phyloP scores from a whole-genome alignment of 83 land plant genomes.

The Larix sibirica region DNA sequence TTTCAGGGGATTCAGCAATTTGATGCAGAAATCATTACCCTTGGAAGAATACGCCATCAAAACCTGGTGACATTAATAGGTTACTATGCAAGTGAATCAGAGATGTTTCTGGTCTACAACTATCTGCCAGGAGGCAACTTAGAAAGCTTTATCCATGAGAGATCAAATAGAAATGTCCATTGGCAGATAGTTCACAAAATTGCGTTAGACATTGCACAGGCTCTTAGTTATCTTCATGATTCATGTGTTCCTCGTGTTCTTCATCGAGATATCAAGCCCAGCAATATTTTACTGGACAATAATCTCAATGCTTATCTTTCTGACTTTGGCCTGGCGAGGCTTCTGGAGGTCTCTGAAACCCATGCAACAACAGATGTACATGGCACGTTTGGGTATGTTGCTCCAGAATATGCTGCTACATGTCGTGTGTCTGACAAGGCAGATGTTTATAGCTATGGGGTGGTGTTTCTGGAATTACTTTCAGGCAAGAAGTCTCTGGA shows the following conservation, averaged over 20 bases:
- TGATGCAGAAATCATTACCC: constrained; percentile 65
- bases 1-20: constrained; percentile 74
- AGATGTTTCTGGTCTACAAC: constrained; percentile 73
- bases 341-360: constrained; percentile 68
- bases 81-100: constrained; percentile 65
- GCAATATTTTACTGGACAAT: constrained; percentile 69
- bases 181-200: constrained; percentile 72
- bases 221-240: constrained; percentile 65
- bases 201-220: constrained; percentile 62
- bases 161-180: constrained; percentile 51
- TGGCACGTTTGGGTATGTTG: constrained; percentile 81
- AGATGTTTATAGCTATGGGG: constrained; percentile 80
- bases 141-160: constrained; percentile 70
- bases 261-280: constrained; percentile 78
- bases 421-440: constrained; percentile 80
- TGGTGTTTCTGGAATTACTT: constrained; percentile 64
- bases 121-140: constrained; percentile 75
- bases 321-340: constrained; percentile 73
- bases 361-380: constrained; percentile 77
- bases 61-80: constrained; percentile 74
- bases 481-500: constrained; percentile 74
- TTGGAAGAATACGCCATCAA: constrained; percentile 59
- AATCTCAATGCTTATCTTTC: constrained; percentile 68
- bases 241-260: constrained; percentile 67
- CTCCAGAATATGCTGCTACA: constrained; percentile 79